Percentiles rank a stretch among this genome's conserved stretches.
phyloP scores from a whole-genome alignment of 2,329 filamentous ascomycete species.

The Colletotrichum tropicicola region DNA sequence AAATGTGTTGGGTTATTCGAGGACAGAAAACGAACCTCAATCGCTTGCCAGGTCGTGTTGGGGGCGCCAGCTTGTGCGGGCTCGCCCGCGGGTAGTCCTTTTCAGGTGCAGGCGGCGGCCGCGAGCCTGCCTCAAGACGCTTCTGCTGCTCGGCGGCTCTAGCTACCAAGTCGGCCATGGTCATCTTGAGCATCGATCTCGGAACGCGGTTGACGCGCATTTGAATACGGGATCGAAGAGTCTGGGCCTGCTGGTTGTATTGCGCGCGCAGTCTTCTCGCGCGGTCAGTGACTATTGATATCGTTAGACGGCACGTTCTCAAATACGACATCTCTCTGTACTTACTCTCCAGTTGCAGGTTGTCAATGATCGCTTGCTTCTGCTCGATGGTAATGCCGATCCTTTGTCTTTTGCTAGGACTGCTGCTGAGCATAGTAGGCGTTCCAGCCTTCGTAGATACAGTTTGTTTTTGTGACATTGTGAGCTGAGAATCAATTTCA shows the following conservation, averaged over 20 bases:
- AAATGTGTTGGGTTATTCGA: constrained; percentile 1
- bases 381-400: constrained; percentile 73
- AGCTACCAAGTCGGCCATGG: constrained; percentile 80
- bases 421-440: constrained; percentile 55
- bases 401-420: constrained; percentile 70
- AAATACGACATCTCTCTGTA: constrained; percentile 23
- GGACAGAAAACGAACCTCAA: constrained; percentile 52
- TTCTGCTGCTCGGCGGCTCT: constrained; percentile 58
- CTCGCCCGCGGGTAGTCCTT: constrained; percentile 55
- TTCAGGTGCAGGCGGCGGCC: constrained; percentile 57
- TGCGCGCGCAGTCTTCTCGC: constrained; percentile 88
- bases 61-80: constrained; percentile 43
- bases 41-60: constrained; percentile 52
- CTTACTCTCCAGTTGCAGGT: constrained; percentile 88
- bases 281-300: constrained; percentile 78
- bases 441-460: constrained; percentile 43
- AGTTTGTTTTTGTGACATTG: constrained; percentile 31
- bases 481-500: constrained; percentile 31
- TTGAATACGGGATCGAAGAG: constrained; percentile 85
- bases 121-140: constrained; percentile 37
- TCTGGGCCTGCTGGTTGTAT: constrained; percentile 88
- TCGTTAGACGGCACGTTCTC: constrained; percentile 29
- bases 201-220: constrained; percentile 95
- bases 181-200: constrained; percentile 77
- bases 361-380: constrained; percentile 89